Conservation (phyloP, 257 asterid species). For the Solanum paucissectum region DNA sequence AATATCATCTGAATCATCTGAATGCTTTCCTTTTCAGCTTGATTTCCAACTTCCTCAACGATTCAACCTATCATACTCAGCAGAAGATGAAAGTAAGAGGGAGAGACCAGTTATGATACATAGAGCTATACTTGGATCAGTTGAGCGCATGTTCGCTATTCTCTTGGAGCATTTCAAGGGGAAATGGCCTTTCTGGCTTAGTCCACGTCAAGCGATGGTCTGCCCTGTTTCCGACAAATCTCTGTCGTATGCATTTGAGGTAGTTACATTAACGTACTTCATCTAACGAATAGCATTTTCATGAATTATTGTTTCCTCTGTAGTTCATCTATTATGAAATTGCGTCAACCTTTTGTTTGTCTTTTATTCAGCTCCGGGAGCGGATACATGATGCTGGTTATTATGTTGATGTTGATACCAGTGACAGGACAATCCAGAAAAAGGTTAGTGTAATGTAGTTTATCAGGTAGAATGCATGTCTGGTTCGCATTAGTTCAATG, state of each 20-base stretch:
- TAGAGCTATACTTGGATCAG: conserved; percentile 92
- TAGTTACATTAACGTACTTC: neutral
- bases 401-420: conserved; percentile 74
- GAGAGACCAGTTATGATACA: conserved; percentile 97
- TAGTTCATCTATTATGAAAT: neutral
- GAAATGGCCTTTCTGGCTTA: conserved; percentile 99
- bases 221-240: conserved; percentile 97
- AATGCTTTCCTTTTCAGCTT: conserved; percentile 56
- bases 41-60: conserved; percentile 97
- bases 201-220: conserved; percentile 96
- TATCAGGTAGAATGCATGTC: neutral
- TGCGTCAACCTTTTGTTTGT: neutral
- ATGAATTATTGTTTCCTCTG: neutral
- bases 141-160: conserved; percentile 94
- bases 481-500: neutral
- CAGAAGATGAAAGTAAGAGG: conserved; percentile 87
- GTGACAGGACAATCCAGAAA: conserved; percentile 84
- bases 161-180: conserved; percentile 94
- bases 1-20: neutral
- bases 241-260: conserved; percentile 69
- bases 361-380: conserved; percentile 46
- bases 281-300: neutral
- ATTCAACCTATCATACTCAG: conserved; percentile 78
- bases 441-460: conserved; percentile 38
- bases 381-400: conserved; percentile 73